Evolutionary conservation across 345 rosid species (phyloP).

Genomic region (Melastoma malabathricum): DNA sequence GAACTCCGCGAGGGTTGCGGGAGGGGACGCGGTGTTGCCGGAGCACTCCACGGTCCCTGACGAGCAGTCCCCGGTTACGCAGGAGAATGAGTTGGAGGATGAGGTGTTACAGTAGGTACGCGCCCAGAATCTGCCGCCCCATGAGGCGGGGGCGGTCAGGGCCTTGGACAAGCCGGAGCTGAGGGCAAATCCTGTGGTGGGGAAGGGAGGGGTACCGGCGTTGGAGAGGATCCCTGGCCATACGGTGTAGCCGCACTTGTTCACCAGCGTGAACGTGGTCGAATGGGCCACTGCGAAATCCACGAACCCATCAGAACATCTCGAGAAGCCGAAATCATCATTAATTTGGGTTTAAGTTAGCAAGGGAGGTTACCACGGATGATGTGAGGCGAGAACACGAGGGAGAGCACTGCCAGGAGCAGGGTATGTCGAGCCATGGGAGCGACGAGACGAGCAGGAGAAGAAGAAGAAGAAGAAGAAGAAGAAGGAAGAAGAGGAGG

Average conservation of each 20-base stretch:
- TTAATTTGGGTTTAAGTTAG: too few relatives aligned
- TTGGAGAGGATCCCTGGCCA: slow-evolving; percentile 92
- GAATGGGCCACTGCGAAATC: slow-evolving; percentile 25
- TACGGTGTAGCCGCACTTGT: slow-evolving; percentile 66
- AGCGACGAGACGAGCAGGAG: too few relatives aligned
- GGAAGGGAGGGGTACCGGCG: slow-evolving; percentile 54
- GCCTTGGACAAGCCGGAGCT: slow-evolving; percentile 39
- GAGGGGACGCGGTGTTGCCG: slow-evolving; percentile 73
- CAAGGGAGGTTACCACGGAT: too few relatives aligned
- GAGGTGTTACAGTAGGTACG: slow-evolving; percentile 60
- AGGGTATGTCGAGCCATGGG: too few relatives aligned
- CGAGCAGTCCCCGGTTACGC: slow-evolving; percentile 82
- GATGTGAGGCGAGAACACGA: too few relatives aligned
- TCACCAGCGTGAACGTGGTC: slow-evolving; percentile 48
- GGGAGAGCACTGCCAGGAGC: too few relatives aligned
- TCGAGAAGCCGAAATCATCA: too few relatives aligned
- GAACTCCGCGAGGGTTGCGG: slow-evolving; percentile 82
- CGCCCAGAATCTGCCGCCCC: slow-evolving; percentile 98
- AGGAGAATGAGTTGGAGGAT: slow-evolving; percentile 60
- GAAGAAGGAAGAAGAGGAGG: too few relatives aligned
- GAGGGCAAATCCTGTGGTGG: slow-evolving; percentile 74
- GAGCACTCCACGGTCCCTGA: slow-evolving; percentile 62
- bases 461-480: too few relatives aligned
- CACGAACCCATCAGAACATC: too few relatives aligned
- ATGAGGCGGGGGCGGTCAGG: slow-evolving; percentile 59